Conservation (phyloP, 2,329 filamentous ascomycete genomes). For the Epichloe bromicola region DNA sequence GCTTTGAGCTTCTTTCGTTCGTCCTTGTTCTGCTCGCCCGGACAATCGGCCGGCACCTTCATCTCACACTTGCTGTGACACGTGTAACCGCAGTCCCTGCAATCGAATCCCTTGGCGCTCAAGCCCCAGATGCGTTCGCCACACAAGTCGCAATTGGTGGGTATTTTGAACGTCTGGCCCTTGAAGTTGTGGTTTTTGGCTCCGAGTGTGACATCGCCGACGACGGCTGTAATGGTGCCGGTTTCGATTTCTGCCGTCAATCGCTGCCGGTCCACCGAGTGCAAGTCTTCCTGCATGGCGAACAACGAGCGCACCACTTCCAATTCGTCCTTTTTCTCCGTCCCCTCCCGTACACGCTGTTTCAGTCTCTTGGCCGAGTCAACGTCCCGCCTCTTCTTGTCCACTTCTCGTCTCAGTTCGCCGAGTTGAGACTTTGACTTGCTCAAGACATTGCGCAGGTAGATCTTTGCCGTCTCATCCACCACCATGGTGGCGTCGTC, state of each 20-base stretch:
- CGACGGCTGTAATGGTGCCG: slow-evolving; percentile 77
- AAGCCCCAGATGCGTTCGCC: slow-evolving; percentile 95
- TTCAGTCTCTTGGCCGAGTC: slow-evolving; percentile 63
- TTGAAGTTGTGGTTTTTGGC: slow-evolving; percentile 97
- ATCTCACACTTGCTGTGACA: slow-evolving; percentile 99
- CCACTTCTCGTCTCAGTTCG: slow-evolving; percentile 69
- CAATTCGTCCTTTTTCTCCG: slow-evolving; percentile 82
- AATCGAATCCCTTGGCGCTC: slow-evolving; percentile 93
- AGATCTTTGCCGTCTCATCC: slow-evolving; percentile 79
- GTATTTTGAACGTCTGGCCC: slow-evolving; percentile 97
- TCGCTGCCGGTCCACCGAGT: slow-evolving; percentile 70
- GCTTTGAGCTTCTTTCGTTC: slow-evolving; percentile 89
- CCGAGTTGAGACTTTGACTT: slow-evolving; percentile 80
- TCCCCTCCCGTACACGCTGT: slow-evolving; percentile 66
- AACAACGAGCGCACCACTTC: slow-evolving; percentile 76
- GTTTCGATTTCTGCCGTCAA: slow-evolving; percentile 88
- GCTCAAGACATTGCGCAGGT: slow-evolving; percentile 77
- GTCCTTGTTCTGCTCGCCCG: slow-evolving; percentile 85
- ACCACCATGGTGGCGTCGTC: slow-evolving; percentile 79
- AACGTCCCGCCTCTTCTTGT: slow-evolving; percentile 76
- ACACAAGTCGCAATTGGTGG: slow-evolving; percentile 94
- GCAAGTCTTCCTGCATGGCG: slow-evolving; percentile 68
- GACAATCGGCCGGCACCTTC: slow-evolving; percentile 94
- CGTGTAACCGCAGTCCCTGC: slow-evolving; percentile 90
- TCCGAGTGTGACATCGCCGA: slow-evolving; percentile 84